A percentile compares a stretch with the other conserved stretches of the same genome.
Conservation (phyloP, 768 basidiomycete genomes). For the Pleurotus ostreatus region DNA sequence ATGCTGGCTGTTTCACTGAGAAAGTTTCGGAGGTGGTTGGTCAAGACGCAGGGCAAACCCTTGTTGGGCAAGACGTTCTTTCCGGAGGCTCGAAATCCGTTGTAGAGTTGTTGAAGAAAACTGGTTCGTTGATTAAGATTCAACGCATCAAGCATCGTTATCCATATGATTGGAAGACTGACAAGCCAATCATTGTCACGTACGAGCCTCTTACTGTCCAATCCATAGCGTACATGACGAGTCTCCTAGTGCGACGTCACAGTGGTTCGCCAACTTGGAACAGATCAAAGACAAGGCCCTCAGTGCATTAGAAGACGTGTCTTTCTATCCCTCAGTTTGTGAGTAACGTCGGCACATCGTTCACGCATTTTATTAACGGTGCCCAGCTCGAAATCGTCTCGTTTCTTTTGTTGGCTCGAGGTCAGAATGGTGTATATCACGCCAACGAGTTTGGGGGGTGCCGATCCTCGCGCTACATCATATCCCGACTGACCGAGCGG, state of each 20-base stretch:
- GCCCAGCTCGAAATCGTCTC: constrained; percentile 78
- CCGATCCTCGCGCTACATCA: constrained; percentile 89
- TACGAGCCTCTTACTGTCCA: constrained; percentile 27
- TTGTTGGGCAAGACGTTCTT: constrained; percentile 73
- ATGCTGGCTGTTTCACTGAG: constrained; percentile 64
- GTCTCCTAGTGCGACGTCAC: constrained; percentile 75
- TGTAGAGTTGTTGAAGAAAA: constrained; percentile 54
- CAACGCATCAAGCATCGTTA: constrained; percentile 82
- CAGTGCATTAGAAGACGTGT: constrained; percentile 59
- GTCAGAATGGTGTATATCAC: constrained; percentile 98
- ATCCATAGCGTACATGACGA: not conserved
- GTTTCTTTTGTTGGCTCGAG: constrained; percentile 82
- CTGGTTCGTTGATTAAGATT: constrained; percentile 58
- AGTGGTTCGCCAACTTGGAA: constrained; percentile 96
- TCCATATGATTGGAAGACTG: constrained; percentile 96
- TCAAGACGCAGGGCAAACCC: constrained; percentile 30
- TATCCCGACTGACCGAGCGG: constrained; percentile 51
- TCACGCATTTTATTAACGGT: not conserved
- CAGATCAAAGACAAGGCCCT: constrained; percentile 77
- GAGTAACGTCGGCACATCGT: constrained; percentile 10
- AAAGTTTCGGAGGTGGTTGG: constrained; percentile 59
- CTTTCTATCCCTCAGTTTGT: constrained; percentile 79
- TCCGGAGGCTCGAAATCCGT: constrained; percentile 66
- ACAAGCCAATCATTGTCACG: constrained; percentile 89
- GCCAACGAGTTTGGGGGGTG: constrained; percentile 96